phyloP scores from a whole-genome alignment of 176 grass and related monocot species.

The Coix lacrymajobi region DNA sequence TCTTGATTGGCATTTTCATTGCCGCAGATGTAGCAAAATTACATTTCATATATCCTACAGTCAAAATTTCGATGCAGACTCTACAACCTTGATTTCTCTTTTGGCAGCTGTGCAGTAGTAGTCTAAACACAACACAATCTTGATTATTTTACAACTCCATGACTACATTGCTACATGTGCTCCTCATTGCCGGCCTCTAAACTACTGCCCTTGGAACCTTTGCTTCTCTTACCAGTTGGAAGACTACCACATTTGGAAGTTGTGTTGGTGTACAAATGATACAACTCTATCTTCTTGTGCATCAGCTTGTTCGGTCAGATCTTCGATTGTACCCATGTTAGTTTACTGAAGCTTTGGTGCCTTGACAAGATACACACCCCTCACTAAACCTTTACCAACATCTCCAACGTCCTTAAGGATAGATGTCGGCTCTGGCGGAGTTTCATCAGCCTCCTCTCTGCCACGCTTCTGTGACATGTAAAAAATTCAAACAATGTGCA shows the following conservation, averaged over 20 bases:
- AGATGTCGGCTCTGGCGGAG: constrained; percentile 30
- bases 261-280: neutral
- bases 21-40: neutral
- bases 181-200: neutral
- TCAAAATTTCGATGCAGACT: constrained; percentile 30
- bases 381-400: constrained; percentile 82
- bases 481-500: constrained; percentile 21
- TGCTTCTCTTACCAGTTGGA: neutral
- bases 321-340: neutral
- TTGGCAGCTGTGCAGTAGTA: neutral
- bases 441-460: constrained; percentile 56
- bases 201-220: neutral
- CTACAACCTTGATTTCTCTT: neutral
- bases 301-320: neutral
- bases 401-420: constrained; percentile 74
- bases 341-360: constrained; percentile 45
- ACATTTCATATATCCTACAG: constrained; percentile 5
- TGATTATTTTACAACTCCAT: neutral
- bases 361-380: constrained; percentile 83
- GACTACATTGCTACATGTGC: neutral
- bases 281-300: neutral
- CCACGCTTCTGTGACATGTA: constrained; percentile 59
- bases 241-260: neutral
- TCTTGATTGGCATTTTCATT: neutral
- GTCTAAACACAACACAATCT: constrained; percentile 7